Conservation (phyloP, 139 green algal genomes). For the Tetratostichococcus sp. region DNA sequence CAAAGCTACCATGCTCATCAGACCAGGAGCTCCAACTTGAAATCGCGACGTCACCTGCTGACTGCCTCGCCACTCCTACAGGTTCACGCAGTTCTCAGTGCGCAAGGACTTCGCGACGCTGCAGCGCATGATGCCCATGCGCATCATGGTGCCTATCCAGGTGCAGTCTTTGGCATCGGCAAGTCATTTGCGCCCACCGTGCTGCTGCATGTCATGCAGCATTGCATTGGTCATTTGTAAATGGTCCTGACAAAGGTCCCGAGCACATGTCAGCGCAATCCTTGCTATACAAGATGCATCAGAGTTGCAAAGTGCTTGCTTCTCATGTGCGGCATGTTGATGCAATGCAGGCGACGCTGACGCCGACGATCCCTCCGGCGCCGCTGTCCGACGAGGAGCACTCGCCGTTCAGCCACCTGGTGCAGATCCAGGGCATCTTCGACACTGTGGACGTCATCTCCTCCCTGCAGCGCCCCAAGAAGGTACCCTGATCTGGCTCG, state of each 20-base stretch:
- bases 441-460: conserved; percentile 80
- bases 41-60: no score
- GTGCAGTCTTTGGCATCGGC: conserved; percentile 15
- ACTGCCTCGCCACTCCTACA: no score
- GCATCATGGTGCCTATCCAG: conserved; percentile 73
- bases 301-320: no score
- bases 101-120: conserved; percentile 49
- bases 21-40: no score
- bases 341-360: conserved; percentile 20
- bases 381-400: conserved; percentile 11
- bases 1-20: no score
- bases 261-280: no score
- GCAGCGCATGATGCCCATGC: conserved; percentile 58
- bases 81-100: conserved; percentile 23
- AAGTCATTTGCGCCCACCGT: no score
- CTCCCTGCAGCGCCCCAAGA: conserved; percentile 88
- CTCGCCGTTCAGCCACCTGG: conserved; percentile 20
- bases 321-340: no score
- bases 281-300: no score
- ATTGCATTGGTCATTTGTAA: no score
- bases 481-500: conserved; percentile 52
- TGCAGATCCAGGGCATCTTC: conserved; percentile 71
- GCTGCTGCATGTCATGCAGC: no score
- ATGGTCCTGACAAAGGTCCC: no score
- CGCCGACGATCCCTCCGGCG: conserved; percentile 38